Conservation (phyloP, 768 basidiomycete species). For the Paxillus rubicundulus region DNA sequence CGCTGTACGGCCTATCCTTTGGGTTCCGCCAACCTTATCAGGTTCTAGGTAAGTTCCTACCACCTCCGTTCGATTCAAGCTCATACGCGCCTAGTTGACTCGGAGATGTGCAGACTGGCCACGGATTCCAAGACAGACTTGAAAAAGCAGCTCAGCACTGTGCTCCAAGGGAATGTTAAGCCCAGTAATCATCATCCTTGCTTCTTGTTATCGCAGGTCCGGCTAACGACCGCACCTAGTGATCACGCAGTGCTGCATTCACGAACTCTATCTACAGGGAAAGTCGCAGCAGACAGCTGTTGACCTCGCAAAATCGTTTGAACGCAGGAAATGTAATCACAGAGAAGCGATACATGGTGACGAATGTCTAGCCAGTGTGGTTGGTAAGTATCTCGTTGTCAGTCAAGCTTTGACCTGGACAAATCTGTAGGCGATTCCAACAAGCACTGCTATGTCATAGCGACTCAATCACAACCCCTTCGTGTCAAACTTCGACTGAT, state of each 20-base stretch:
- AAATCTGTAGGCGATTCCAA: constrained; percentile 64
- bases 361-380: constrained; percentile 77
- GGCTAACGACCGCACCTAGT: constrained; percentile 62
- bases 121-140: constrained; percentile 73
- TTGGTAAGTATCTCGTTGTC: constrained; percentile 50
- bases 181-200: constrained; percentile 54
- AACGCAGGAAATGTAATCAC: constrained; percentile 94
- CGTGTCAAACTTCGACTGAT: constrained; percentile 66
- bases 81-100: constrained; percentile 59
- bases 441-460: constrained; percentile 89
- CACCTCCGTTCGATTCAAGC: background rate
- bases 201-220: constrained; percentile 16
- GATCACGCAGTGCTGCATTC: constrained; percentile 98
- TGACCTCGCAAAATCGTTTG: constrained; percentile 90
- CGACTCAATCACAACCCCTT: constrained; percentile 76
- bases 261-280: constrained; percentile 87
- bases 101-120: constrained; percentile 74
- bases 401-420: constrained; percentile 7
- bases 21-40: constrained; percentile 95
- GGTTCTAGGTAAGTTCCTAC: constrained; percentile 61
- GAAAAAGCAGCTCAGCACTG: constrained; percentile 65
- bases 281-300: constrained; percentile 68
- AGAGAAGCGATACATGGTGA: constrained; percentile 79
- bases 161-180: constrained; percentile 87
- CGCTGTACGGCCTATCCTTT: constrained; percentile 80